These are phyloP conservation scores for Pleurozium schreberi DNA, from an alignment of 225 moss, liverwort and hornwort genomes.

Conservation along the genomic window DNA sequence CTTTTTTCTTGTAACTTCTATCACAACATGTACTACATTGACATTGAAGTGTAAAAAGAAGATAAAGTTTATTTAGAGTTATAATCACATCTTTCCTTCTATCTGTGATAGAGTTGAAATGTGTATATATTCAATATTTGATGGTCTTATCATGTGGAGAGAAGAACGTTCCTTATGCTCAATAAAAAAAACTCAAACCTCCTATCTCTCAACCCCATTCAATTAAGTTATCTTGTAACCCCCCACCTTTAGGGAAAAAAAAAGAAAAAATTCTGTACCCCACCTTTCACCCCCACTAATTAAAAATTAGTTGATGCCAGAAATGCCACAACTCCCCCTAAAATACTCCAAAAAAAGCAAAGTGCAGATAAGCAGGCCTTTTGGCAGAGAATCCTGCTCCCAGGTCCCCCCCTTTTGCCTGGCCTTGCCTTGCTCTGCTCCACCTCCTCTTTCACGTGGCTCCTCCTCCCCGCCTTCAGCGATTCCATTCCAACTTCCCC, in stretches of 20 bases:
- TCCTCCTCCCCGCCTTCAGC: background rate
- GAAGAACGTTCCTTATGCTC: background rate
- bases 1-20: background rate
- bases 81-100: background rate
- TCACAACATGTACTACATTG: background rate
- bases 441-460: background rate
- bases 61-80: background rate
- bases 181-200: background rate
- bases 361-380: background rate
- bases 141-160: background rate
- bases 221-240: background rate
- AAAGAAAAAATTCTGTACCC: no score
- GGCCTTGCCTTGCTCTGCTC: background rate
- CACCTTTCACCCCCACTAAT: no score
- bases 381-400: background rate
- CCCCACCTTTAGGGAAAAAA: no score
- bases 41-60: background rate
- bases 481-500: background rate
- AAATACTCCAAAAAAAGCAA: background rate
- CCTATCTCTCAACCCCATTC: background rate
- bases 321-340: background rate
- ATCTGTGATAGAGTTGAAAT: background rate
- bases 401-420: background rate
- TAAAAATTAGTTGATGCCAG: no score
- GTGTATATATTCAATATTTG: background rate